A percentile compares a stretch with the other conserved stretches of the same genome.
Evolutionary conservation across 495 filamentous ascomycete genomes (phyloP).

Genomic region (Massariosphaeria phaeospora): DNA sequence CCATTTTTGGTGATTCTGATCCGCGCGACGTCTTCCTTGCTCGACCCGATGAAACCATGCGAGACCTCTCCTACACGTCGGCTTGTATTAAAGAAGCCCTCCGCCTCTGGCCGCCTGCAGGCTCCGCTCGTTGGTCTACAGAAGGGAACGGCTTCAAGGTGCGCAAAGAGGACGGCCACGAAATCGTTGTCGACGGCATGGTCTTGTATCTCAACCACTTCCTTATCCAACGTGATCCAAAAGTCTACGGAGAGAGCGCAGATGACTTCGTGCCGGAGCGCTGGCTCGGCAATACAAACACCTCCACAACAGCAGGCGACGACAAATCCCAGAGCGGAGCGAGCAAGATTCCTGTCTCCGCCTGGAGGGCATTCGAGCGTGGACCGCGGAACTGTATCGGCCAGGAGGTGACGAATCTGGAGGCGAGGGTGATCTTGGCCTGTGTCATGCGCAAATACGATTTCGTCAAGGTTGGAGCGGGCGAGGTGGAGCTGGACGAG

Average conservation of each 20-base stretch:
- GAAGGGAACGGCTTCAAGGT: slow-evolving; percentile 30
- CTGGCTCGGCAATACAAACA: slow-evolving; percentile 23
- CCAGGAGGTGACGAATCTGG: slow-evolving; percentile 40
- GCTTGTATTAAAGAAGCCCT: slow-evolving; percentile 39
- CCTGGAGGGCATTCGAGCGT: slow-evolving; percentile 37
- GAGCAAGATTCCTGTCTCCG: slow-evolving; percentile 26
- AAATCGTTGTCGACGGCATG: slow-evolving; percentile 37
- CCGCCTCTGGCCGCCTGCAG: slow-evolving; percentile 36
- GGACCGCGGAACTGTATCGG: slow-evolving; percentile 41
- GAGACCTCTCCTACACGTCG: slow-evolving; percentile 34
- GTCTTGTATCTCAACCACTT: slow-evolving; percentile 34
- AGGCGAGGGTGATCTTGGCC: slow-evolving; percentile 37
- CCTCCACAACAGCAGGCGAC: background rate
- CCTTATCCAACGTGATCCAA: slow-evolving; percentile 30
- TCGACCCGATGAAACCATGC: slow-evolving; percentile 18
- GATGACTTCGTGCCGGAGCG: slow-evolving; percentile 29
- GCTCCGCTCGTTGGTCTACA: slow-evolving; percentile 18
- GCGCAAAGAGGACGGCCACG: slow-evolving; percentile 27
- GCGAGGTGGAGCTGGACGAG: slow-evolving; percentile 36
- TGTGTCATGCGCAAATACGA: slow-evolving; percentile 34
- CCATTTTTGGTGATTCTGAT: slow-evolving; percentile 36
- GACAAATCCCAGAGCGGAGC: background rate
- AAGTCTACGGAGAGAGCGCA: slow-evolving; percentile 26
- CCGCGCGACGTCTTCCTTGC: slow-evolving; percentile 18
- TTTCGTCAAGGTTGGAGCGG: slow-evolving; percentile 44